Conservation (phyloP, 2,329 filamentous ascomycete genomes). For the Aspergillus sp. region DNA sequence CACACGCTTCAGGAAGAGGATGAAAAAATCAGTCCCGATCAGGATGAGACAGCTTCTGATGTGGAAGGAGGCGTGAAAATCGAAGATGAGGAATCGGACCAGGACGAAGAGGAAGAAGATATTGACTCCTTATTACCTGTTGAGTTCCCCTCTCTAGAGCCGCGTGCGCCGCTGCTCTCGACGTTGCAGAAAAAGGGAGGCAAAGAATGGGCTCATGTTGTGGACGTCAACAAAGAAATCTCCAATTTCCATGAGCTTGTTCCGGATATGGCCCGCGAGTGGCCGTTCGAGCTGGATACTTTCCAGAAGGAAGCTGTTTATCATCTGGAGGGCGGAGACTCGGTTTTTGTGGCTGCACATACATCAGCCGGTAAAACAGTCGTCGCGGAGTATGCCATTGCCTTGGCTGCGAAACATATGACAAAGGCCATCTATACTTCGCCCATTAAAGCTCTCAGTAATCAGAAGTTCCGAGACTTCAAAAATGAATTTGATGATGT, state of each 20-base stretch:
- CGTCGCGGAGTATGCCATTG: constrained; percentile 96
- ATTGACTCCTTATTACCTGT: constrained; percentile 87
- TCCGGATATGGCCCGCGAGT: constrained; percentile 92
- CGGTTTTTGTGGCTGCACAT: constrained; percentile 95
- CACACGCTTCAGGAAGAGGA: constrained; percentile 55
- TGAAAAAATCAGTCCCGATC: constrained; percentile 47
- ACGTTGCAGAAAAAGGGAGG: constrained; percentile 72
- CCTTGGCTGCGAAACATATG: constrained; percentile 96
- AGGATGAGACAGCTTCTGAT: constrained; percentile 48
- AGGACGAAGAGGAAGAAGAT: constrained; percentile 48
- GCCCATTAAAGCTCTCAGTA: constrained; percentile 96
- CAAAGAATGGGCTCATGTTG: constrained; percentile 96
- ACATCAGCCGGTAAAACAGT: constrained; percentile 98
- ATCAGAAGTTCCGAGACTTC: constrained; percentile 98
- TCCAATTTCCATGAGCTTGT: constrained; percentile 92
- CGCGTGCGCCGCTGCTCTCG: constrained; percentile 72
- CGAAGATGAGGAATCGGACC: constrained; percentile 28
- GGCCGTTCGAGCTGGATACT: constrained; percentile 95
- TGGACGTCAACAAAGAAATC: constrained; percentile 90
- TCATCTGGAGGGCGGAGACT: constrained; percentile 93
- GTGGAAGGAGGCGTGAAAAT: constrained; percentile 31
- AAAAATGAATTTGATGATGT: constrained; percentile 88
- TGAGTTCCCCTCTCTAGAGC: constrained; percentile 89
- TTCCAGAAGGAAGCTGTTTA: constrained; percentile 99
- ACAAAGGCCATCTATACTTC: constrained; percentile 99